Percentiles rank a stretch among this genome's conserved stretches.
Evolutionary conservation across 2,329 filamentous ascomycete genomes (phyloP).

Genomic region (Sphaerostilbella broomeana): DNA sequence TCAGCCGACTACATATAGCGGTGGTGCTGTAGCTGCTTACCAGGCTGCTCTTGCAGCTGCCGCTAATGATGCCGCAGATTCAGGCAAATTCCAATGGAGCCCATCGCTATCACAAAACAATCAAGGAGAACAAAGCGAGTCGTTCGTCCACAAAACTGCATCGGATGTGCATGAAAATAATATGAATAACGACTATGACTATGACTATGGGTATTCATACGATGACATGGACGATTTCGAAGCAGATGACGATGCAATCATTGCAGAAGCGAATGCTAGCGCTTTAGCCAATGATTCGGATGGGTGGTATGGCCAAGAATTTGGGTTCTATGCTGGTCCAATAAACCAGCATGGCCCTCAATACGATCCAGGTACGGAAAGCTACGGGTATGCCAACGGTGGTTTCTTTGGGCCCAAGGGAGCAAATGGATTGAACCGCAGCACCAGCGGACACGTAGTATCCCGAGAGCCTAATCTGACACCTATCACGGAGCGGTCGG

Average conservation of each 20-base stretch:
- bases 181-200: slow-evolving; percentile 35
- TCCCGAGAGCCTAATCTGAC: slow-evolving; percentile 87
- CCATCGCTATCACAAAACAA: slow-evolving; percentile 35
- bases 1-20: slow-evolving; percentile 11
- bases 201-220: slow-evolving; percentile 48
- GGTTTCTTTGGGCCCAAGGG: slow-evolving; percentile 82
- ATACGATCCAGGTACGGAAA: slow-evolving; percentile 24
- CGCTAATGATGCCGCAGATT: slow-evolving; percentile 66
- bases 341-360: slow-evolving; percentile 37
- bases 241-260: slow-evolving; percentile 80
- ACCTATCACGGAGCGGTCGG: slow-evolving; percentile 90
- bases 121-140: slow-evolving; percentile 7
- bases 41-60: slow-evolving; percentile 80
- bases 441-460: slow-evolving; percentile 64
- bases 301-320: slow-evolving; percentile 92
- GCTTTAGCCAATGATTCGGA: slow-evolving; percentile 87
- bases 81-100: slow-evolving; percentile 66
- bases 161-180: not conserved
- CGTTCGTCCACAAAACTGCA: not conserved
- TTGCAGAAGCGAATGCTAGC: slow-evolving; percentile 91
- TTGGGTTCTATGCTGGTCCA: slow-evolving; percentile 81
- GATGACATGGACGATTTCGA: slow-evolving; percentile 62
- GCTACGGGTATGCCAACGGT: slow-evolving; percentile 64
- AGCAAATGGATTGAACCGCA: slow-evolving; percentile 48
- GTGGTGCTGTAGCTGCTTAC: slow-evolving; percentile 52